These are phyloP conservation scores for Omphalotus guepiniiformis DNA, from an alignment of 768 basidiomycete species.

Conservation along the genomic window DNA sequence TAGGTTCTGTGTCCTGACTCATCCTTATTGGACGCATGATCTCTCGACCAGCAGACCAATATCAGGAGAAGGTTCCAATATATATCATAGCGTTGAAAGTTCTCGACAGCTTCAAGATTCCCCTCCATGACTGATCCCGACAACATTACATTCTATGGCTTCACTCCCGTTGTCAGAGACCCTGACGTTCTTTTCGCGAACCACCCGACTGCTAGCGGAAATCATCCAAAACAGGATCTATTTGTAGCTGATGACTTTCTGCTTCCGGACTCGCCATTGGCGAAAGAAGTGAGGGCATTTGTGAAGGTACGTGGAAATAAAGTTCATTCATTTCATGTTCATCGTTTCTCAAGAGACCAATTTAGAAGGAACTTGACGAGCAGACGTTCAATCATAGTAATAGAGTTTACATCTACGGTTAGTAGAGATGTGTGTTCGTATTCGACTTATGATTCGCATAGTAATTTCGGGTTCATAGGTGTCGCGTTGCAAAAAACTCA, in stretches of 20 bases:
- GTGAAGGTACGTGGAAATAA: conserved; percentile 25
- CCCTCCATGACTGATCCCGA: conserved; percentile 2
- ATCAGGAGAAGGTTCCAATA: not conserved
- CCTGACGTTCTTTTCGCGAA: conserved; percentile 44
- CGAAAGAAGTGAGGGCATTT: conserved; percentile 34
- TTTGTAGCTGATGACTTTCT: conserved; percentile 37
- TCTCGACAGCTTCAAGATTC: not conserved
- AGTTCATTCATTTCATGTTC: not conserved
- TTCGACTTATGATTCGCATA: not conserved
- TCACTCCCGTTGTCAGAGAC: conserved; percentile 43
- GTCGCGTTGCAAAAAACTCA: conserved; percentile 42
- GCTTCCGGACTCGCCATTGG: conserved; percentile 37
- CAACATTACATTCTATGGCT: conserved; percentile 39
- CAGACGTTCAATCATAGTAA: conserved; percentile 47
- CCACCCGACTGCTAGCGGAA: conserved; percentile 39
- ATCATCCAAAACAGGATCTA: conserved; percentile 36
- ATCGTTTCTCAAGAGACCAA: not conserved
- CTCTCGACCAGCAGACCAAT: not conserved
- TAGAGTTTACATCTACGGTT: conserved; percentile 49
- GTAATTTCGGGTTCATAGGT: conserved; percentile 24
- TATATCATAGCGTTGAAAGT: not conserved
- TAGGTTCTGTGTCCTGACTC: not conserved
- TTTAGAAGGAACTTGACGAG: conserved; percentile 37
- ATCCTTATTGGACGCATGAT: not conserved
- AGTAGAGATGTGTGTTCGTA: conserved; percentile 4